phyloP scores from a whole-genome alignment of 345 rosid genomes.

The Litchi chinensis region DNA sequence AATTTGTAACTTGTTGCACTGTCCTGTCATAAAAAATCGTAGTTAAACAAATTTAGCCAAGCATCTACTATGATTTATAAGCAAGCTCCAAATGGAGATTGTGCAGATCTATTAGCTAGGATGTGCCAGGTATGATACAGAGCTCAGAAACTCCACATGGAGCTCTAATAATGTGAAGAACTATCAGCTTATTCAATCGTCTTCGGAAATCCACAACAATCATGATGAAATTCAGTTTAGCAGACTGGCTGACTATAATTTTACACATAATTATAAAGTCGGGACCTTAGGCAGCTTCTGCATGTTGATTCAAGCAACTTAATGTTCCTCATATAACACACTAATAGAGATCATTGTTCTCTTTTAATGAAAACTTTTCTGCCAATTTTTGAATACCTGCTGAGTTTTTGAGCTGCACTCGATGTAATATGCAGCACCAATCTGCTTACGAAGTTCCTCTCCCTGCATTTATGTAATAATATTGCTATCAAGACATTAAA shows the following conservation, averaged over 20 bases:
- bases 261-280: too few relatives aligned
- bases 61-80: not conserved
- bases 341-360: not conserved
- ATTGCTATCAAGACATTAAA: constrained; percentile 9
- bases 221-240: not conserved
- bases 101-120: too few relatives aligned
- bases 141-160: not conserved
- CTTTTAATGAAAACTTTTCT: not conserved
- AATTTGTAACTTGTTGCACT: not conserved
- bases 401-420: constrained; percentile 99
- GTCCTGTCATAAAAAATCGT: not conserved
- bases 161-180: constrained; percentile 12
- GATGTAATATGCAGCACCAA: constrained; percentile 87
- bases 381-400: constrained; percentile 59
- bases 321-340: not conserved
- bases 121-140: not conserved
- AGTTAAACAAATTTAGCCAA: not conserved
- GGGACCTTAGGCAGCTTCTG: too few relatives aligned
- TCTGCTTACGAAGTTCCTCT: constrained; percentile 91
- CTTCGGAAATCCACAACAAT: not conserved
- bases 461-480: constrained; percentile 51
- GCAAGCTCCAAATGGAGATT: too few relatives aligned
- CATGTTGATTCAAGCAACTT: constrained; percentile 1
- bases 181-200: constrained; percentile 7
- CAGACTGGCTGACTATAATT: not conserved